These are phyloP conservation scores for Apiospora pterosperma DNA, from an alignment of 2,329 filamentous ascomycete genomes.

Conservation along the genomic window DNA sequence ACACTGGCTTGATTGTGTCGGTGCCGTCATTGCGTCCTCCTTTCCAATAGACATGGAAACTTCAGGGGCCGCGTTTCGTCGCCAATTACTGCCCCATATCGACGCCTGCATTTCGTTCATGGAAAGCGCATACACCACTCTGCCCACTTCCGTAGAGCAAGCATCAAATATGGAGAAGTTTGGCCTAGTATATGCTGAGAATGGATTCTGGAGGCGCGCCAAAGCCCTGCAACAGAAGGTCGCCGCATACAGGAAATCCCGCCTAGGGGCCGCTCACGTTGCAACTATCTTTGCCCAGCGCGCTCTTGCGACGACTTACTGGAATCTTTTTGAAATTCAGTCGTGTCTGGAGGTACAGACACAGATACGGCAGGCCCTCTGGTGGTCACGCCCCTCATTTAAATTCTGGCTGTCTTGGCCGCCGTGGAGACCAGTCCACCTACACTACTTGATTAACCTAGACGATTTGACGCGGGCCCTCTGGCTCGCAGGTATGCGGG, in stretches of 20 bases:
- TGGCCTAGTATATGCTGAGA: constrained; percentile 22
- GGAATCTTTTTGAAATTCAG: background rate
- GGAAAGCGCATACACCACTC: background rate
- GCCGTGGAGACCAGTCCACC: constrained; percentile 14
- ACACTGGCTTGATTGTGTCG: background rate
- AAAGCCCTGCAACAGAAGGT: constrained; percentile 13
- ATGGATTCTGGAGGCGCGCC: constrained; percentile 21
- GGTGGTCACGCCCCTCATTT: background rate
- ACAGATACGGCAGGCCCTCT: background rate
- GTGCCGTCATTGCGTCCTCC: background rate
- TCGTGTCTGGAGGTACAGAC: background rate
- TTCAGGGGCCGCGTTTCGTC: background rate
- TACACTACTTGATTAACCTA: constrained; percentile 13
- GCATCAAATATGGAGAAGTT: constrained; percentile 19
- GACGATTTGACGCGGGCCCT: constrained; percentile 11
- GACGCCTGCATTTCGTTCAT: background rate
- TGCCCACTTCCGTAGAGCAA: constrained; percentile 5
- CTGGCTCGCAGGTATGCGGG: constrained; percentile 14
- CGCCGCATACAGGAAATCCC: background rate
- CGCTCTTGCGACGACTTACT: background rate
- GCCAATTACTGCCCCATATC: background rate
- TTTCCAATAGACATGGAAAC: background rate
- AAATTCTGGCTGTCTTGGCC: constrained; percentile 11
- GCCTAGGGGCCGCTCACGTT: background rate
- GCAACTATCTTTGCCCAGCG: background rate